phyloP scores from a whole-genome alignment of 2,329 filamentous ascomycete species.

The Madurella fahalii region DNA sequence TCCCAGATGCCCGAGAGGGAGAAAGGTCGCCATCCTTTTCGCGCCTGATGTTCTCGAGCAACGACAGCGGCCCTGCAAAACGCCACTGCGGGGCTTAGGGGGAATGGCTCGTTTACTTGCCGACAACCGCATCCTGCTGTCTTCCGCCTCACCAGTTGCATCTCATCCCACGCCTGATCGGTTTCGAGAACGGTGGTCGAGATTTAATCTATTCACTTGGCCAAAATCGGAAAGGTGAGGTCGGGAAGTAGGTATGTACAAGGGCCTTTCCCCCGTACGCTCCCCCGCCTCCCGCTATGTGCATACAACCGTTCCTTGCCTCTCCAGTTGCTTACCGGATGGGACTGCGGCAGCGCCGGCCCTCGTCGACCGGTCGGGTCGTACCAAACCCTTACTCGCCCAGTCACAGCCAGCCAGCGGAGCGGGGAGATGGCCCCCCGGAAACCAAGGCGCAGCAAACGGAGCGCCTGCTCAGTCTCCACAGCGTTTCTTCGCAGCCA shows the following conservation, averaged over 20 bases:
- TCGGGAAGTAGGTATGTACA: too few species aligned
- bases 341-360: not conserved
- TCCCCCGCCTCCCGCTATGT: not conserved
- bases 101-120: too few species aligned
- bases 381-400: not conserved
- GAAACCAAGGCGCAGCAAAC: not conserved
- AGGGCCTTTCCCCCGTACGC: not conserved
- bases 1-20: not conserved
- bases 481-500: not conserved
- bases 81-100: not conserved
- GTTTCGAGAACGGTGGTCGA: not conserved
- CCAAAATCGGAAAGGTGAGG: too few species aligned
- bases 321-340: not conserved
- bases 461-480: not conserved
- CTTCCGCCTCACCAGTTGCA: not conserved
- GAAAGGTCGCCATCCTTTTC: not conserved
- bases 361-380: not conserved
- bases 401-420: not conserved
- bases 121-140: too few species aligned
- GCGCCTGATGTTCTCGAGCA: not conserved
- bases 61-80: not conserved
- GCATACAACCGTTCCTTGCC: not conserved
- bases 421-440: not conserved
- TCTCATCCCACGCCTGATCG: not conserved
- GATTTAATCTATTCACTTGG: not conserved